These are phyloP conservation scores for Phytophthora aleatoria DNA, from an alignment of 352 stramenopile species.

Conservation along the genomic window DNA sequence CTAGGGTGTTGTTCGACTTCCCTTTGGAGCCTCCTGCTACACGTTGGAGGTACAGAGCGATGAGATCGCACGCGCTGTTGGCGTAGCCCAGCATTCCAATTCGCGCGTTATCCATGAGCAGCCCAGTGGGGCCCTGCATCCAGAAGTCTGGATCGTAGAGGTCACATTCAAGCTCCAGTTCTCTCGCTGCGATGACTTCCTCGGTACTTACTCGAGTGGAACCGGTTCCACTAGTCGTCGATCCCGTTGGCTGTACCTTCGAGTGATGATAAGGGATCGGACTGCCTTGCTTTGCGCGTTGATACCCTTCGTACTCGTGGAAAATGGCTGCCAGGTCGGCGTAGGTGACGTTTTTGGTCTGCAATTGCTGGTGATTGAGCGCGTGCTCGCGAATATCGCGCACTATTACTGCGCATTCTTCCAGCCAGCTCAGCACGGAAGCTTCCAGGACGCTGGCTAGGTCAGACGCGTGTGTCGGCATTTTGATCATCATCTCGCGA, in stretches of 20 bases:
- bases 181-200: slow-evolving; percentile 56
- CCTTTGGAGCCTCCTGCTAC: slow-evolving; percentile 25
- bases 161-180: slow-evolving; percentile 68
- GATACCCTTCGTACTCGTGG: slow-evolving; percentile 75
- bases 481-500: slow-evolving; percentile 72
- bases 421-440: slow-evolving; percentile 70
- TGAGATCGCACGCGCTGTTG: slow-evolving; percentile 77
- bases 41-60: slow-evolving; percentile 56
- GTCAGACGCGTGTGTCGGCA: slow-evolving; percentile 65
- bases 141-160: slow-evolving; percentile 65
- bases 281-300: slow-evolving; percentile 54
- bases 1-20: slow-evolving; percentile 17
- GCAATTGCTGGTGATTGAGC: slow-evolving; percentile 68
- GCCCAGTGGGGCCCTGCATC: slow-evolving; percentile 46
- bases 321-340: slow-evolving; percentile 63
- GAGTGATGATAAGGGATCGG: slow-evolving; percentile 61
- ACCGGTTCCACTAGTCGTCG: background rate
- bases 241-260: slow-evolving; percentile 35
- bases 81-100: slow-evolving; percentile 82
- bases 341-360: slow-evolving; percentile 54
- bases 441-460: slow-evolving; percentile 67
- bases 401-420: slow-evolving; percentile 72
- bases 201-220: slow-evolving; percentile 26
- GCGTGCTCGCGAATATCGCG: slow-evolving; percentile 81
- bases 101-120: slow-evolving; percentile 77